Conservation (phyloP, 352 stramenopile genomes). For the Elongisporangium prolatum region DNA sequence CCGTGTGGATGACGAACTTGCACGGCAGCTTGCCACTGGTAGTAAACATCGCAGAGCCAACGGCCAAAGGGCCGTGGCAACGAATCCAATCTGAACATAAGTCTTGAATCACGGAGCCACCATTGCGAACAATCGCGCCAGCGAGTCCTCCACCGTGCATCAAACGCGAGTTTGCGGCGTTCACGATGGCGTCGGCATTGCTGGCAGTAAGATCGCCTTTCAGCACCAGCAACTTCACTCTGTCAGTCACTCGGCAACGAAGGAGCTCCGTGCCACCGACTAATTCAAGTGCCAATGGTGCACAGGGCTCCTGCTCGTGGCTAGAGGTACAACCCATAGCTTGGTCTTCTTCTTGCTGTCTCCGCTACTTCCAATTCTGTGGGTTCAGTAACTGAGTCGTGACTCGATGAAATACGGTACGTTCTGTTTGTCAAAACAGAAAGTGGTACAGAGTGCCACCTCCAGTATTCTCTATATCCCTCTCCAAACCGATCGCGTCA, state of each 20-base stretch:
- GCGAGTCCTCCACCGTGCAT: conserved; percentile 33
- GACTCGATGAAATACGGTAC: too few species aligned
- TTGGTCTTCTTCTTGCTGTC: too few species aligned
- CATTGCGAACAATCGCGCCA: conserved; percentile 21
- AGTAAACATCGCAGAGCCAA: conserved; percentile 33
- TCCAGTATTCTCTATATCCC: too few species aligned
- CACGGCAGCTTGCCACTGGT: conserved; percentile 22
- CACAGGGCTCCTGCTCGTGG: too few species aligned
- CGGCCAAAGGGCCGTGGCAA: conserved; percentile 12
- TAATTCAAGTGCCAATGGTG: too few species aligned
- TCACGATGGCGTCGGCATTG: conserved; percentile 38
- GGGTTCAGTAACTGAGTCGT: too few species aligned
- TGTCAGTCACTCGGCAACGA: not conserved
- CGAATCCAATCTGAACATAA: conserved; percentile 29
- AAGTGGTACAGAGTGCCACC: too few species aligned
- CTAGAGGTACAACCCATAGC: too few species aligned
- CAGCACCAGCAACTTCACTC: conserved; percentile 20
- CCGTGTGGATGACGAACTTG: conserved; percentile 40
- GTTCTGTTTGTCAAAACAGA: not conserved
- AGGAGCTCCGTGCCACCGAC: too few species aligned
- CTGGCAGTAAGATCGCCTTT: conserved; percentile 37
- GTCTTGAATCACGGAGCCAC: conserved; percentile 21
- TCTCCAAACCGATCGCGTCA: too few species aligned
- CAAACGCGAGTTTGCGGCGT: conserved; percentile 28
- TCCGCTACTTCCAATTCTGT: too few species aligned